Evolutionary conservation across 495 filamentous ascomycete genomes (phyloP).

Genomic region (Astrocystis sublimbata): DNA sequence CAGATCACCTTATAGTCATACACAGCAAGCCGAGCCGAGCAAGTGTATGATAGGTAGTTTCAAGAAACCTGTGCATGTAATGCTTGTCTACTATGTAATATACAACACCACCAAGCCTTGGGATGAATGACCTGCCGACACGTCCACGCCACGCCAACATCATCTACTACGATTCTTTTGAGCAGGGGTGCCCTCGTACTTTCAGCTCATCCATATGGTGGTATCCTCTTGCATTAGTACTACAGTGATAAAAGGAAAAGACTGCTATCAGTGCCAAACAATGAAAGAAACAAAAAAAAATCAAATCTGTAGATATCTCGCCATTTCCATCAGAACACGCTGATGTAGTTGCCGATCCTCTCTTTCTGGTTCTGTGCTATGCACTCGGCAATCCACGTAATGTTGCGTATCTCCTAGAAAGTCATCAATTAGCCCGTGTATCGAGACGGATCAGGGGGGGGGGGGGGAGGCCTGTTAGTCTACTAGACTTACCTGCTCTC

Average conservation of each 20-base stretch:
- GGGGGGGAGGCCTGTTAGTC: background rate
- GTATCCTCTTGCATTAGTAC: constrained; percentile 22
- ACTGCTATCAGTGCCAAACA: constrained; percentile 1
- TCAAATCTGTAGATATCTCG: background rate
- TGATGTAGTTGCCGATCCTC: constrained; percentile 97
- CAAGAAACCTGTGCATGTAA: constrained; percentile 20
- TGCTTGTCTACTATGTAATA: constrained; percentile 29
- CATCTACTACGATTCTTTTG: constrained; percentile 14
- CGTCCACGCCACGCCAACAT: constrained; percentile 1
- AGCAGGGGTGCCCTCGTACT: constrained; percentile 8
- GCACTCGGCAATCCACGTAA: constrained; percentile 99
- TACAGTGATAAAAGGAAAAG: constrained; percentile 16
- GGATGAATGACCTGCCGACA: constrained; percentile 6
- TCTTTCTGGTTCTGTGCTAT: constrained; percentile 99
- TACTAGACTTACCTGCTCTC: constrained; percentile 77
- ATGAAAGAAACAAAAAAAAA: constrained; percentile 8
- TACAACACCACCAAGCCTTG: constrained; percentile 20
- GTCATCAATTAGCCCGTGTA: constrained; percentile 14
- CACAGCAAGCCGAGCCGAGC: background rate
- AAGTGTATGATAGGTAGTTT: constrained; percentile 20
- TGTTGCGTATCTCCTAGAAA: constrained; percentile 91
- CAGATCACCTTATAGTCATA: constrained; percentile 71
- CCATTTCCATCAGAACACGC: constrained; percentile 66
- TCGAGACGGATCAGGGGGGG: too few species aligned
- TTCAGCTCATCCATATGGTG: constrained; percentile 17